Conservation (phyloP, 768 basidiomycete genomes). For the Coprinellus aureogranulatus region DNA sequence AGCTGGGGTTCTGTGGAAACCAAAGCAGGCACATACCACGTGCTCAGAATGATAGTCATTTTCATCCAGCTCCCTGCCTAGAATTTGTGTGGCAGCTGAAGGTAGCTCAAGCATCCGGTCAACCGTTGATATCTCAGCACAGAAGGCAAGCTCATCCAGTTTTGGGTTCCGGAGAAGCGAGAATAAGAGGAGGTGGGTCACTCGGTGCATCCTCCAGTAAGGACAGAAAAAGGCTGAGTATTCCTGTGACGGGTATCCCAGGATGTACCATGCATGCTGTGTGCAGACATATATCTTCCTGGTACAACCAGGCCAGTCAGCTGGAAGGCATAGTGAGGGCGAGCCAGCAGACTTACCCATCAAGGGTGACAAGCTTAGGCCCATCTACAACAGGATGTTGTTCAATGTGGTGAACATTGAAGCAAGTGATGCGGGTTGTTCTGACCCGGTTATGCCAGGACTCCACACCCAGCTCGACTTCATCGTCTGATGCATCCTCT, state of each 20-base stretch:
- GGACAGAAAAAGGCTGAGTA: conserved; percentile 46
- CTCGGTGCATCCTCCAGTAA: conserved; percentile 50
- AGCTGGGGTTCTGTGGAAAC: no score
- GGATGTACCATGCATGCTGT: conserved; percentile 66
- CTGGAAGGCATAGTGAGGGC: background rate
- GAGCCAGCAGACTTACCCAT: conserved; percentile 35
- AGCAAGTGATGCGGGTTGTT: conserved; percentile 43
- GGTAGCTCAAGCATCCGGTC: conserved; percentile 29
- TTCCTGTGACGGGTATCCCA: conserved; percentile 43
- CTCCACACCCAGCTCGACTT: conserved; percentile 16
- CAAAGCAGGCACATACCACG: conserved; percentile 48
- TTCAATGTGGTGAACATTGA: conserved; percentile 44
- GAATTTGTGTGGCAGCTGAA: conserved; percentile 28
- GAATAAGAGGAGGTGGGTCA: conserved; percentile 48
- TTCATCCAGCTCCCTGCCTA: conserved; percentile 43
- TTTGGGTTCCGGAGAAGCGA: conserved; percentile 31
- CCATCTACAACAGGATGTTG: conserved; percentile 7
- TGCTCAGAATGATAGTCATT: conserved; percentile 45
- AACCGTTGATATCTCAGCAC: conserved; percentile 27
- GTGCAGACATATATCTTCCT: conserved; percentile 70
- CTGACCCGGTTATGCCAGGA: conserved; percentile 26
- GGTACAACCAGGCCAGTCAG: background rate
- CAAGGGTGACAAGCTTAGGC: conserved; percentile 28
- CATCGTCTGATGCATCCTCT: conserved; percentile 29
- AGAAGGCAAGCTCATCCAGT: conserved; percentile 39